Evolutionary conservation across 2,329 filamentous ascomycete genomes (phyloP), one percentile per base, ranked within the genome.

Genomic region (Aspergillus sp.): DNA sequence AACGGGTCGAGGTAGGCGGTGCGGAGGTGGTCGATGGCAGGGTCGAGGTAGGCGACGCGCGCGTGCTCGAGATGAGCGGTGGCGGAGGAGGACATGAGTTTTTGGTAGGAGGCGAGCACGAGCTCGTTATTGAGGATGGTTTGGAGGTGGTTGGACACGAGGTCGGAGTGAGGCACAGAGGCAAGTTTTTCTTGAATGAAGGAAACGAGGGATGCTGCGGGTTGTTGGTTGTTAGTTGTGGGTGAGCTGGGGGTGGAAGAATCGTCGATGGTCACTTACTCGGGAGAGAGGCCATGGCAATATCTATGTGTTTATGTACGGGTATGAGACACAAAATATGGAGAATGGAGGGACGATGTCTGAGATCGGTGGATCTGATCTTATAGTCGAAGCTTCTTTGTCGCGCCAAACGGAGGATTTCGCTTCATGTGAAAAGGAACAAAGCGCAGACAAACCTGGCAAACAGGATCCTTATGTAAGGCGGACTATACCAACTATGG

Each of bases 1-100:
- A 83, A 85, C 22, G 76, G 78, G 63, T 85, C 81, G 3, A 87
- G 67, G 57, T 81, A 76, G 53, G 65, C 57, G 31, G 70, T 57
- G 52, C 70, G 69, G 16, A 77, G 22, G 55, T 63, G 61, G 26
- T 64, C 57, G 54, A 74, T 65, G 55, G 69, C 61, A 29, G 63
- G 64, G 18, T 65, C 58, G 7, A 64, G 50, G 55, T 64, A 64
- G 49, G 61, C 50, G 39, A 57, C 9, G 51, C 55, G 60, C 36
- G 58, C 18, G 24, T 62, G 54, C 36, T 54, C 32, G 46, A 66
- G 50, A n/a, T 63, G 59, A 11, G 63, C 53, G 32, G 59, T 52
- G 26, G 64, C 20, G 16, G 61, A 57, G 42, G 64, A 62, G n/a
- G 59, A 56, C 49, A 63, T 42, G 20, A 66, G 16, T 46, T 65